Percentiles rank a stretch among this genome's conserved stretches.
Evolutionary conservation across 2,329 filamentous ascomycete genomes (phyloP).

Genomic region (Eutypa lata): DNA sequence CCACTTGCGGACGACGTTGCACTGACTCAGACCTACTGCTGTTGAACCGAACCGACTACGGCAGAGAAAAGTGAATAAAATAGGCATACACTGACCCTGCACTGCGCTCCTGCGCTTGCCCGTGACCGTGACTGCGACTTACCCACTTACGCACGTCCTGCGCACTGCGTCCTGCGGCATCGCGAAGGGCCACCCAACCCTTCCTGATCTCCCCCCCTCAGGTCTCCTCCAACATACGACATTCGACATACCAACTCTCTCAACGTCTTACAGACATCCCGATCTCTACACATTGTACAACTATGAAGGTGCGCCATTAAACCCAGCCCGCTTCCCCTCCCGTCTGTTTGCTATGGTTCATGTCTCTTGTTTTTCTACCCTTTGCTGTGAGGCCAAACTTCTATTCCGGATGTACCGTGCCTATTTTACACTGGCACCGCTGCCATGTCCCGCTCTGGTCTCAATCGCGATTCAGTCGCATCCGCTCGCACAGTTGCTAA

Average conservation of each 20-base stretch:
- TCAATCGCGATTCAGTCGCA: slow-evolving; percentile 19
- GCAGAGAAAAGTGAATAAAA: slow-evolving; percentile 8
- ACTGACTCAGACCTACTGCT: slow-evolving; percentile 26
- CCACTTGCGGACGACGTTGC: slow-evolving; percentile 16
- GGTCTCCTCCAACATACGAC: slow-evolving; percentile 11
- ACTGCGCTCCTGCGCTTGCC: slow-evolving; percentile 19
- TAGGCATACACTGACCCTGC: slow-evolving; percentile 15
- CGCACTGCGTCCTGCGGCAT: slow-evolving; percentile 21
- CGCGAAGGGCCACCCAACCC: slow-evolving; percentile 17
- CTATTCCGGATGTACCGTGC: slow-evolving; percentile 5
- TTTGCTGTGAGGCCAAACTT: slow-evolving; percentile 6
- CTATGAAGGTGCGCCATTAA: slow-evolving; percentile 34
- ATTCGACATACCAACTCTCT: background rate
- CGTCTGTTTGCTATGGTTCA: slow-evolving; percentile 3
- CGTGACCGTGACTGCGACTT: slow-evolving; percentile 15
- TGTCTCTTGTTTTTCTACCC: slow-evolving; percentile 8
- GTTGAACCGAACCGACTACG: slow-evolving; percentile 22
- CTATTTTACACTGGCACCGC: slow-evolving; percentile 4
- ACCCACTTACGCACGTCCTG: no score
- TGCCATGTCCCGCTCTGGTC: slow-evolving; percentile 22
- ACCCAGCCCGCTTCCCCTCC: slow-evolving; percentile 15
- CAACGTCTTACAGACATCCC: slow-evolving; percentile 13
- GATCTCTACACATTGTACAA: slow-evolving; percentile 23
- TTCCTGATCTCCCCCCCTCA: slow-evolving; percentile 13
- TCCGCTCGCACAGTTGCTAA: slow-evolving; percentile 25